Conservation (phyloP, 78 protist genomes). For the Dictyostelium brefeldianum region DNA sequence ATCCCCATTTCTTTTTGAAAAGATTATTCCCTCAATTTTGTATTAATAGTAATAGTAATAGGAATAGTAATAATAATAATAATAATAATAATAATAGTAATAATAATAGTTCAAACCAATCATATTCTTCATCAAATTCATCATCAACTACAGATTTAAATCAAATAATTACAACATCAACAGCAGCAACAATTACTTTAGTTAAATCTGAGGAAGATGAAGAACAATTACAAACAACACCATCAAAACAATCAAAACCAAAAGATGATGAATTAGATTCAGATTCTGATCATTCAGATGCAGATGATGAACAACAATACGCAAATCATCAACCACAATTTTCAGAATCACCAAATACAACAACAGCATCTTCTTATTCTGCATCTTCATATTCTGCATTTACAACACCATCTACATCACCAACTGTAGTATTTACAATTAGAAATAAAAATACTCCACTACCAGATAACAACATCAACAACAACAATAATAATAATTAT, state of each 20-base stretch:
- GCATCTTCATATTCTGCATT: not conserved
- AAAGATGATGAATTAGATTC: not conserved
- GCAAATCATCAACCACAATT: no score
- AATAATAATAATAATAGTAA: not conserved
- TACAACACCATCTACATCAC: slow-evolving; percentile 7
- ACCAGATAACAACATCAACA: not conserved
- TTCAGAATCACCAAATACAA: no score
- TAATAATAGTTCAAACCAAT: not conserved
- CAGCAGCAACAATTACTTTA: no score
- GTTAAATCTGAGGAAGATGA: no score
- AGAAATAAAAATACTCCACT: not conserved
- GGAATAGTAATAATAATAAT: not conserved
- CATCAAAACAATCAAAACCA: not conserved
- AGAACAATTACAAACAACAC: no score
- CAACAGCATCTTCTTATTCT: no score
- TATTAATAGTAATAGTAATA: not conserved
- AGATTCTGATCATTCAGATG: not conserved
- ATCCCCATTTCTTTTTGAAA: not conserved
- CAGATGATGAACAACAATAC: not conserved
- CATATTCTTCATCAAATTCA: no score
- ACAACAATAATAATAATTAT: not conserved
- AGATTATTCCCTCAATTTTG: not conserved
- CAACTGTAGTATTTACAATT: not conserved
- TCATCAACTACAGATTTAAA: no score
- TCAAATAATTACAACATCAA: no score